Evolutionary conservation across 2,329 filamentous ascomycete species (phyloP), one percentile per base, ranked within the genome.

Genomic region (Exutisphaerella laricina): DNA sequence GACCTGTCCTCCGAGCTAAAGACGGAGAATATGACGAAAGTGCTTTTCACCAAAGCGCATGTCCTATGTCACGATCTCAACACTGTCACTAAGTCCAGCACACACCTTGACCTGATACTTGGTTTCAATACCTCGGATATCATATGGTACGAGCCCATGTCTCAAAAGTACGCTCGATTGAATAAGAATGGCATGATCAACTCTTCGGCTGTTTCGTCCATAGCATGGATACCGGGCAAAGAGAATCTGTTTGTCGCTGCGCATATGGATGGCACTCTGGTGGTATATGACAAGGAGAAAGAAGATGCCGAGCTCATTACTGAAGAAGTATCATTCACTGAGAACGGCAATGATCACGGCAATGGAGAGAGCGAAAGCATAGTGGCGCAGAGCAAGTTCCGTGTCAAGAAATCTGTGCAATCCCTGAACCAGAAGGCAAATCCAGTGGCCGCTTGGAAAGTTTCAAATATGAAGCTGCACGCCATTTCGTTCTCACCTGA

Each of bases 171-270:
- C 65, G 86, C 88, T 3, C 82, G 92, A 14, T 75, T 98, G 58
- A 98, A 98, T 63, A 98, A 98, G 69, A 97, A 97, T 63, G 90
- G 90, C 17, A 78, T 85, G 43, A 94, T 97, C 65, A 95, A 94
- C 58, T 76, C 78, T 38, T 88, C 86, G 1, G 82, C 90, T 0
- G 84, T 97, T 2, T 84, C 85, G 0, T 81, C 90, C 49, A 94
- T 98, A 51, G 79, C 79, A 59, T 98, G 92, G 92, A 80, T 98
- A 42, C 92, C 92, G 0, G 86, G 88, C 20, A 95, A 90, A 5
- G 92, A 98, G 60, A 94, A 86, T 51, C 71, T 95, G 10, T 97
- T 98, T 60, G 72, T 98, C 33, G 89, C 89, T 8, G 84, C 88
- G 8, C 89, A 97, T 62, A 85, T 88, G 73, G 89, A 98, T 59